Evolutionary conservation across 2,329 filamentous ascomycete genomes (phyloP), one percentile per base, ranked within the genome.

Genomic region (Eutypella sp.): DNA sequence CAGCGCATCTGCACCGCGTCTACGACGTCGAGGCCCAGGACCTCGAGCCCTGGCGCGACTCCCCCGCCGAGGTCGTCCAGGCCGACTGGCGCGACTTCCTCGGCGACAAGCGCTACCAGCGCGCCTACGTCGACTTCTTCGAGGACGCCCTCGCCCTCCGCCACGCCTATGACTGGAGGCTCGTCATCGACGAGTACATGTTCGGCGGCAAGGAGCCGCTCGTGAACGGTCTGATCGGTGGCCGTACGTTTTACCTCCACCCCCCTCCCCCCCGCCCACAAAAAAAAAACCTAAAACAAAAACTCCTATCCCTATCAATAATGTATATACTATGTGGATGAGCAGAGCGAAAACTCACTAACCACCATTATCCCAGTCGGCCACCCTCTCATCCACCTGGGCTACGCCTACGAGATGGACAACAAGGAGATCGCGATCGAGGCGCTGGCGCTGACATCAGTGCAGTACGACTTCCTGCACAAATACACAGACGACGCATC

Each of bases 41-140:
- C 44, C 73, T 96, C 11, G 89, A 92, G 53, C 76, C 82, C 20
- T 99, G 93, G 93, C 66, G 72, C 44, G 84, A 91, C 54, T 89
- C 91, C 2, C 93, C 93, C 0, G 82, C 84, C 4, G 93, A 99
- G 67, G 80, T 99, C 42, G 81, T 82, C 16, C 76, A 83, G 51
- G 77, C 85, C 46, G 93, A 99, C 63, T 99, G 93, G 92, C 77
- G 84, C 52, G 85, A 92, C 47, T 93, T 82, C 57, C 65, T 96
- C 25, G 91, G 92, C 19, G 81, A 89, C 62, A 78, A 77, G 57
- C 81, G 73, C 51, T 96, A 95, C 61, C 89, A 99, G 67, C 80
- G 92, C 48, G 92, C 90, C 1, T 99, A 85, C 61, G 74, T 99
- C 46, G 91, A 99, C 64, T 97, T 93, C 63, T 97, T 95, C 61